These are phyloP conservation scores for Hericium rajendrae DNA, from an alignment of 768 basidiomycete species.

Conservation along the genomic window DNA sequence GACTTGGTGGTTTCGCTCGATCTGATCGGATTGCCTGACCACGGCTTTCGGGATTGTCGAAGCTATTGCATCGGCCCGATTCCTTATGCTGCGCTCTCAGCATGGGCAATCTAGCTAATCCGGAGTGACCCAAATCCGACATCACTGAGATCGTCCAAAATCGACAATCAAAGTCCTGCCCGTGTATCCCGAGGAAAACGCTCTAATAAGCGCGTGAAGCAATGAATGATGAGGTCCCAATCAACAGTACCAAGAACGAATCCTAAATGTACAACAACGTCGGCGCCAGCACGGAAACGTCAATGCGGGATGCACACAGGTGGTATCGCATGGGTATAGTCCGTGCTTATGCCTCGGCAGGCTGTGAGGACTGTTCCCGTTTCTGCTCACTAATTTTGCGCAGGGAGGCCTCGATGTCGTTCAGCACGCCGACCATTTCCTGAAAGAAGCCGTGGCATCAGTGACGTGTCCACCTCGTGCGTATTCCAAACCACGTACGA, in stretches of 20 bases:
- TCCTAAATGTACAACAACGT: slow-evolving; percentile 1
- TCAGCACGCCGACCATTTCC: slow-evolving; percentile 13
- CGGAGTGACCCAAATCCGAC: too few relatives aligned
- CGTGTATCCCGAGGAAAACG: too few relatives aligned
- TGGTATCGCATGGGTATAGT: not conserved
- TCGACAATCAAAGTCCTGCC: too few relatives aligned
- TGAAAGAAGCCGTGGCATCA: slow-evolving; percentile 1
- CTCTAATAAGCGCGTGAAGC: too few relatives aligned
- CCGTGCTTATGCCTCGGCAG: not conserved
- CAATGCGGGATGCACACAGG: not conserved
- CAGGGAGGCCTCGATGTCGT: slow-evolving; percentile 10
- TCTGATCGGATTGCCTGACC: too few relatives aligned
- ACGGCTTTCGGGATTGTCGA: too few relatives aligned
- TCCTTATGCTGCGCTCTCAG: too few relatives aligned
- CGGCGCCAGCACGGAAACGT: not conserved
- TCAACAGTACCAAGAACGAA: not conserved
- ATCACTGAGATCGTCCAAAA: too few relatives aligned
- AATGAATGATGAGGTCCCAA: too few relatives aligned
- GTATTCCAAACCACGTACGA: slow-evolving; percentile 27
- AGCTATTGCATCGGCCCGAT: too few relatives aligned
- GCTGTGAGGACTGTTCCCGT: not conserved
- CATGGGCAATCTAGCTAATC: too few relatives aligned
- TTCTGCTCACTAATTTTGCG: not conserved
- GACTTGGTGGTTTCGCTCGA: too few relatives aligned
- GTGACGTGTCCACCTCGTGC: not conserved